phyloP scores from a whole-genome alignment of 768 basidiomycete genomes.

The Amanita rimosa region DNA sequence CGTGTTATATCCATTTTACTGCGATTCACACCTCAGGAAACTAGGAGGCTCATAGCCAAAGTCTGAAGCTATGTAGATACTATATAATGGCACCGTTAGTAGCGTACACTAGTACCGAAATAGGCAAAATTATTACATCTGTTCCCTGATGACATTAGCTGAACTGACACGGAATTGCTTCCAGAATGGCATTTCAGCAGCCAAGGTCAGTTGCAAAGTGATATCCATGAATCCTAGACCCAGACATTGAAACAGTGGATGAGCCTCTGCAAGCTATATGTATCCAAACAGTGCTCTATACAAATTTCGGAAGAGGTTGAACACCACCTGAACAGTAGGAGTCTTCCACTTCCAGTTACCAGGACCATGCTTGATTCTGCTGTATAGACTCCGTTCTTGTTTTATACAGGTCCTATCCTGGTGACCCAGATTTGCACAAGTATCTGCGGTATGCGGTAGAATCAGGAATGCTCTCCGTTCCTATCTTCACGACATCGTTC shows the following conservation, averaged over 20 bases:
- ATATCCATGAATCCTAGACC: not conserved
- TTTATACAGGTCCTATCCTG: conserved; percentile 58
- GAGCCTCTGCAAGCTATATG: conserved; percentile 47
- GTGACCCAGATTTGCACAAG: conserved; percentile 52
- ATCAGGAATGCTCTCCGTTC: conserved; percentile 41
- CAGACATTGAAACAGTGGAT: conserved; percentile 43
- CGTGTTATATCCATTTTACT: conserved; percentile 87
- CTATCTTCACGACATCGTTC: conserved; percentile 53
- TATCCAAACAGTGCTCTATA: conserved; percentile 34
- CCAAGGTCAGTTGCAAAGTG: conserved; percentile 31
- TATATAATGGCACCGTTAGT: no score
- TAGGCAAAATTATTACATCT: not conserved
- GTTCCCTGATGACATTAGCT: conserved; percentile 44
- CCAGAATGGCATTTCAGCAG: conserved; percentile 52
- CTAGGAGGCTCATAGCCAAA: conserved; percentile 80
- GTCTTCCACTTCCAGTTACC: conserved; percentile 6
- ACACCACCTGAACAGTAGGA: conserved; percentile 49
- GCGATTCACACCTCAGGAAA: conserved; percentile 92
- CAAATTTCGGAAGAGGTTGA: conserved; percentile 35
- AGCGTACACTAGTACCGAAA: no score
- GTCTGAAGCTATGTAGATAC: conserved; percentile 29
- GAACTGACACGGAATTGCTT: conserved; percentile 67
- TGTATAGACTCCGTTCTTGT: conserved; percentile 54
- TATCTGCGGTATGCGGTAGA: conserved; percentile 55
- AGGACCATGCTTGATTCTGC: not conserved